Conservation (phyloP, 2,329 filamentous ascomycete species). For the Exutisphaerella laricina region DNA sequence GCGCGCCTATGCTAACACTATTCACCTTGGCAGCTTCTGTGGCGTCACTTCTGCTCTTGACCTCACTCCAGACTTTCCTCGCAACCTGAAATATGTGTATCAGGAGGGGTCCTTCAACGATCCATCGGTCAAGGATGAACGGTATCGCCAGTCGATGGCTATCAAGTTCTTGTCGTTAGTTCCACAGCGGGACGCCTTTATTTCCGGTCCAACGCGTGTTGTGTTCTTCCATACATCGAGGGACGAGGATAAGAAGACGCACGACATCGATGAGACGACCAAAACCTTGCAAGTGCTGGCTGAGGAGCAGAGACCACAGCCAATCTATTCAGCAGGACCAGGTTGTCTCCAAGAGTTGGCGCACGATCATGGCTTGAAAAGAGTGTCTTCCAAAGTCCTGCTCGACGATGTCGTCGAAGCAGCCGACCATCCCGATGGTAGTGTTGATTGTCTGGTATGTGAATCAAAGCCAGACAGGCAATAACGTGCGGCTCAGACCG, state of each 20-base stretch:
- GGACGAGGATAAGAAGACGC: neutral
- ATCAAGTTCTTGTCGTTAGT: slow-evolving; percentile 7
- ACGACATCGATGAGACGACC: slow-evolving; percentile 3
- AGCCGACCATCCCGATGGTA: slow-evolving; percentile 4
- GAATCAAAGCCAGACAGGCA: too few species aligned
- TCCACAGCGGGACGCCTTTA: slow-evolving; percentile 9
- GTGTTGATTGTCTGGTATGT: slow-evolving; percentile 1
- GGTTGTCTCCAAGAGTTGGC: neutral
- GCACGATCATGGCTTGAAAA: neutral
- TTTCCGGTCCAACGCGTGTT: slow-evolving; percentile 3
- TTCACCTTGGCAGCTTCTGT: too few species aligned
- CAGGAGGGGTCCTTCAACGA: slow-evolving; percentile 7
- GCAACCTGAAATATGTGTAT: slow-evolving; percentile 9
- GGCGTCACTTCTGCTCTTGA: slow-evolving; percentile 9
- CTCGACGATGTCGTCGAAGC: slow-evolving; percentile 7
- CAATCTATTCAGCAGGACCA: slow-evolving; percentile 5
- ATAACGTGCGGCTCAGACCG: too few species aligned
- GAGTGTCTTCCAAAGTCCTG: slow-evolving; percentile 7
- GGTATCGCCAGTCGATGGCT: slow-evolving; percentile 3
- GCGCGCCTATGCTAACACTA: too few species aligned
- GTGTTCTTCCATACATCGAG: slow-evolving; percentile 5
- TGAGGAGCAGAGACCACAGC: slow-evolving; percentile 3
- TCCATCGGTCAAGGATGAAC: slow-evolving; percentile 1
- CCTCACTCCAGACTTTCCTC: slow-evolving; percentile 7
- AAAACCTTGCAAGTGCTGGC: slow-evolving; percentile 1